phyloP scores from a whole-genome alignment of 1,139 yeast species.

The Pichia sp. region DNA sequence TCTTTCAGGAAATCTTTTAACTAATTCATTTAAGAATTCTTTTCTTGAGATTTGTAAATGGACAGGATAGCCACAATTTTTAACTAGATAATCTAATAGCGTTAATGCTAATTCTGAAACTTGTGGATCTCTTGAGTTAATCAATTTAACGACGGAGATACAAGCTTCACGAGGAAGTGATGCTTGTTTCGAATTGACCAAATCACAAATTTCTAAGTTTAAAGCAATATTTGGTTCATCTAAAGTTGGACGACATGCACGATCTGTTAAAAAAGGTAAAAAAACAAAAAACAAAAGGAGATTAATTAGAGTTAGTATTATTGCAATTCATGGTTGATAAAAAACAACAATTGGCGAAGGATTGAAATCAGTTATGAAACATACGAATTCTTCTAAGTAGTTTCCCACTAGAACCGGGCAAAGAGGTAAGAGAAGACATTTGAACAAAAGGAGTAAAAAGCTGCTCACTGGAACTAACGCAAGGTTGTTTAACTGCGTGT shows the following conservation, averaged over 20 bases:
- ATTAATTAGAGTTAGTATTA: too few relatives aligned
- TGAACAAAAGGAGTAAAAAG: background rate
- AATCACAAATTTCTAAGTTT: conserved; percentile 89
- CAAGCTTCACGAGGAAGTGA: conserved; percentile 91
- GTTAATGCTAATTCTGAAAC: conserved; percentile 57
- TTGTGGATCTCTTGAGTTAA: conserved; percentile 79
- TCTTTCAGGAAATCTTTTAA: conserved; percentile 87
- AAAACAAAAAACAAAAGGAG: background rate
- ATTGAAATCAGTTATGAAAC: too few relatives aligned
- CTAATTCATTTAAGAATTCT: conserved; percentile 89
- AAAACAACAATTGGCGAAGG: background rate
- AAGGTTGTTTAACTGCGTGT: too few relatives aligned
- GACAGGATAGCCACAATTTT: conserved; percentile 96
- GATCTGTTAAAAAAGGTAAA: conserved; percentile 33
- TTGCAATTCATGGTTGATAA: too few relatives aligned
- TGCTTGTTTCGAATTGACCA: conserved; percentile 89
- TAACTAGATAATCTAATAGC: conserved; percentile 80
- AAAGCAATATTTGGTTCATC: conserved; percentile 84
- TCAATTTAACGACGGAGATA: conserved; percentile 74
- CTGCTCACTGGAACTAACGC: background rate
- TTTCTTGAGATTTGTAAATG: conserved; percentile 92
- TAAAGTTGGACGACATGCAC: conserved; percentile 84
- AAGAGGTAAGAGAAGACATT: conserved; percentile 27
- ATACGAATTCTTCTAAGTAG: conserved; percentile 59
- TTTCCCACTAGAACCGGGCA: conserved; percentile 45